phyloP scores from a whole-genome alignment of 2,329 filamentous ascomycete species.

The Trichoderma sp. region DNA sequence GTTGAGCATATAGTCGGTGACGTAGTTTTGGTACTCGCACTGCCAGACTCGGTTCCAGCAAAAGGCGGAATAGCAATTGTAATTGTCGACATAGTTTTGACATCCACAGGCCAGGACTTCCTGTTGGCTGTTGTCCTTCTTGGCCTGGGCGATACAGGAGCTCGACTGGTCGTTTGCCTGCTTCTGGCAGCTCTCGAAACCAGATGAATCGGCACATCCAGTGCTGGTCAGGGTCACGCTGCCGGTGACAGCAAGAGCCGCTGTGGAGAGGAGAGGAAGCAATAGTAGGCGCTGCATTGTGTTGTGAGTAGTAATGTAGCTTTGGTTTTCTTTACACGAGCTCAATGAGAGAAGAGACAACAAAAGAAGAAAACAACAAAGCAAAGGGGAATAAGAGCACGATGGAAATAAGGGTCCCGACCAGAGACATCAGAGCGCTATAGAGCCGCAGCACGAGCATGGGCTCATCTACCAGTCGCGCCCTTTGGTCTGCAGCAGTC shows the following conservation, averaged over 20 bases:
- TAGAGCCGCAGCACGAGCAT: neutral
- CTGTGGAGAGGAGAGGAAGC: neutral
- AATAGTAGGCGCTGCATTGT: neutral
- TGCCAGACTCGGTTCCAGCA: slow-evolving; percentile 42
- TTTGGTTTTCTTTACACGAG: neutral
- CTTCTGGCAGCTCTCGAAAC: slow-evolving; percentile 24
- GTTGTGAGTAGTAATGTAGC: neutral
- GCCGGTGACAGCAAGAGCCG: neutral
- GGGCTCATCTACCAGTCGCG: neutral
- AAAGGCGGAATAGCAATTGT: slow-evolving; percentile 37
- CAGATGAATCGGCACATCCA: slow-evolving; percentile 25
- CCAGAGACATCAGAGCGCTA: neutral
- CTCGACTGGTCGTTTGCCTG: slow-evolving; percentile 13
- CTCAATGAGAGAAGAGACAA: neutral
- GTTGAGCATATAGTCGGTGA: slow-evolving; percentile 33
- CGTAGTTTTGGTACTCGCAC: slow-evolving; percentile 39
- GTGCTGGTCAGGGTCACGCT: neutral
- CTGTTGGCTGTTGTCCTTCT: slow-evolving; percentile 22
- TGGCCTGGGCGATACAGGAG: slow-evolving; percentile 22
- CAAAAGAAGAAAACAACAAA: neutral
- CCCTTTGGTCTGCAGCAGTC: neutral
- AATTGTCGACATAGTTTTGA: slow-evolving; percentile 25
- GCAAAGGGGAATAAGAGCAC: neutral
- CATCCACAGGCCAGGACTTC: slow-evolving; percentile 27
- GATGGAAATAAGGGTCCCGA: neutral